Percentiles rank a stretch among this genome's conserved stretches.
phyloP scores from a whole-genome alignment of 495 filamentous ascomycete genomes.

The Chaetomium fimeti region DNA sequence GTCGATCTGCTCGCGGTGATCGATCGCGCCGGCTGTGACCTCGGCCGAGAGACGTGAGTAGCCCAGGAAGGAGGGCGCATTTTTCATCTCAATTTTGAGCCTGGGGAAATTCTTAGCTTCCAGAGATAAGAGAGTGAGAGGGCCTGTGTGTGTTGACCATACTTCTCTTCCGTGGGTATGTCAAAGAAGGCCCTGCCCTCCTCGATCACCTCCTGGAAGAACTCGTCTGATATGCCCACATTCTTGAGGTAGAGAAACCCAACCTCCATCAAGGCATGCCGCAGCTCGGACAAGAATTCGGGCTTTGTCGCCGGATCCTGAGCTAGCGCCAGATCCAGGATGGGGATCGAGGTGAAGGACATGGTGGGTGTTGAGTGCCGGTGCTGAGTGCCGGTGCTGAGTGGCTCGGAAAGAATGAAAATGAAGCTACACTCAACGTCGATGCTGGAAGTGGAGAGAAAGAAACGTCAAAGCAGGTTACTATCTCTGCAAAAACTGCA shows the following conservation, averaged over 20 bases:
- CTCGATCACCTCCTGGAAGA: constrained; percentile 65
- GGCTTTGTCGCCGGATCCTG: constrained; percentile 66
- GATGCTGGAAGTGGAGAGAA: not conserved
- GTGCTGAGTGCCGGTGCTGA: not conserved
- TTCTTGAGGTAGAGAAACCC: constrained; percentile 92
- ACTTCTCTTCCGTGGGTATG: constrained; percentile 76
- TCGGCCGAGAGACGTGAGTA: constrained; percentile 63
- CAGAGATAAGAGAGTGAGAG: not conserved
- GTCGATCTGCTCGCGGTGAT: constrained; percentile 89
- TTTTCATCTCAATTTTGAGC: constrained; percentile 86
- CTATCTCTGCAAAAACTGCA: not conserved
- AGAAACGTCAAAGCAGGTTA: not conserved
- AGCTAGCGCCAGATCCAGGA: constrained; percentile 73
- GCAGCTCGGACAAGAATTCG: constrained; percentile 67
- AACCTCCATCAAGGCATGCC: constrained; percentile 80
- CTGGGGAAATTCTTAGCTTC: constrained; percentile 35
- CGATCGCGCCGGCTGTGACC: constrained; percentile 57
- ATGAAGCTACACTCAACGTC: not conserved
- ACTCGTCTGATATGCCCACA: constrained; percentile 65
- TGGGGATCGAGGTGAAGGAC: constrained; percentile 75
- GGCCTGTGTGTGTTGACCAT: constrained; percentile 11
- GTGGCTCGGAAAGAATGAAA: no score
- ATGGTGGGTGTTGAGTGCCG: constrained; percentile 28
- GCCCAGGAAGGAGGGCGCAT: constrained; percentile 63
- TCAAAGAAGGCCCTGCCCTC: constrained; percentile 77